A percentile compares a stretch with the other conserved stretches of the same genome.
Conservation (phyloP, 768 basidiomycete species). For the Hebeloma cylindrosporum region DNA sequence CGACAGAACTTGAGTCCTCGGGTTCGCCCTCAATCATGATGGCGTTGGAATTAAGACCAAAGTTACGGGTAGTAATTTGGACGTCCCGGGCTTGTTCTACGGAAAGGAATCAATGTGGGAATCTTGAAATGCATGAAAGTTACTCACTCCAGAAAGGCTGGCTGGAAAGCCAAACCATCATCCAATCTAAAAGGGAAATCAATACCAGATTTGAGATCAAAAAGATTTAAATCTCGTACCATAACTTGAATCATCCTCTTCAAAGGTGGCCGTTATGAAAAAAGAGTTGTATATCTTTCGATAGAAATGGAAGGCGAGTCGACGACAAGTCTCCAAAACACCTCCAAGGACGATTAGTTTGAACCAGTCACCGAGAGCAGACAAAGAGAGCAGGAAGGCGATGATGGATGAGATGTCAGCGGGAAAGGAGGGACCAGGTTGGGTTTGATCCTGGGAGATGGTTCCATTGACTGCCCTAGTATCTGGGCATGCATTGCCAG, state of each 20-base stretch:
- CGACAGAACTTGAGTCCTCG: slow-evolving; percentile 25
- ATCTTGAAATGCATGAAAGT: background rate
- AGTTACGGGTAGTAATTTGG: slow-evolving; percentile 46
- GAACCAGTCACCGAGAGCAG: slow-evolving; percentile 61
- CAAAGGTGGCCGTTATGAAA: slow-evolving; percentile 62
- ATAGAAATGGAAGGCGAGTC: slow-evolving; percentile 45
- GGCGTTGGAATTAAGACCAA: slow-evolving; percentile 32
- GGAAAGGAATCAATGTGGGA: slow-evolving; percentile 7
- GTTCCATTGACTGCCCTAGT: slow-evolving; percentile 16
- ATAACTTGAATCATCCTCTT: slow-evolving; percentile 57
- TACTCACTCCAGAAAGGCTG: slow-evolving; percentile 59
- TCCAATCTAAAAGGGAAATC: slow-evolving; percentile 50
- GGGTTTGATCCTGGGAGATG: slow-evolving; percentile 10
- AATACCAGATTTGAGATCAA: slow-evolving; percentile 1
- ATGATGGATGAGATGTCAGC: slow-evolving; percentile 34
- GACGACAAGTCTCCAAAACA: slow-evolving; percentile 56
- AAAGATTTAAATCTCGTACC: slow-evolving; percentile 35
- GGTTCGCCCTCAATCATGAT: slow-evolving; percentile 39
- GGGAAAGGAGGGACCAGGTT: slow-evolving; percentile 13
- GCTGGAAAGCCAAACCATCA: slow-evolving; percentile 67
- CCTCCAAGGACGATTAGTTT: slow-evolving; percentile 65
- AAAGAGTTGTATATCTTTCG: slow-evolving; percentile 46
- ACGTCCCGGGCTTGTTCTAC: slow-evolving; percentile 47
- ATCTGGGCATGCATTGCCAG: slow-evolving; percentile 11
- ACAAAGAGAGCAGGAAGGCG: slow-evolving; percentile 48